Percentiles rank a stretch among this genome's conserved stretches.
phyloP scores from a whole-genome alignment of 2,329 filamentous ascomycete species.

The Phyllosticta citribraziliensis region DNA sequence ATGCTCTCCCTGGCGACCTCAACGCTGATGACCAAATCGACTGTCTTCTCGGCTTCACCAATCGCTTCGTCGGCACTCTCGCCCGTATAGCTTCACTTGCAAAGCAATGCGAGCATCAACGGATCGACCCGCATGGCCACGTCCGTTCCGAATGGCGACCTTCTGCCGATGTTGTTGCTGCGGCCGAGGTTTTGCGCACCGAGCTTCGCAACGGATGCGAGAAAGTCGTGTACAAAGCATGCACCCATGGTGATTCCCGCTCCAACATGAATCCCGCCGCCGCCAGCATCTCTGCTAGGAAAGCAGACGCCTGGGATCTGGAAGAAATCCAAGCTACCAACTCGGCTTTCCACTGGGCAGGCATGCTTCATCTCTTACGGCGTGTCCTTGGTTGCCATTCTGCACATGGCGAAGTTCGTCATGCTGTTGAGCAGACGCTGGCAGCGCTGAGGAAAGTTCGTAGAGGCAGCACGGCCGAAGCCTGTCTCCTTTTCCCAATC shows the following conservation, averaged over 20 bases:
- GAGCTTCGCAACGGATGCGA: constrained; percentile 50
- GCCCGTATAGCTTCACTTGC: constrained; percentile 64
- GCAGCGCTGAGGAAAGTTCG: constrained; percentile 52
- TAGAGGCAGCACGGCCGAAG: constrained; percentile 60
- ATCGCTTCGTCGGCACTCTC: constrained; percentile 58
- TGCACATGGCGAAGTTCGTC: constrained; percentile 50
- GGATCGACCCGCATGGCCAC: constrained; percentile 39
- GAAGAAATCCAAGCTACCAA: constrained; percentile 9
- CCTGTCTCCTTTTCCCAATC: constrained; percentile 67
- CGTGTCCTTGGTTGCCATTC: constrained; percentile 57
- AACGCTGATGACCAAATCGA: constrained; percentile 55
- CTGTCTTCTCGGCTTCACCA: constrained; percentile 72
- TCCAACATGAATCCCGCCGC: constrained; percentile 23
- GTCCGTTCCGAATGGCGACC: constrained; percentile 50
- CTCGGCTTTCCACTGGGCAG: constrained; percentile 22
- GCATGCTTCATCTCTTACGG: constrained; percentile 63
- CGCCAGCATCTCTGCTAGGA: constrained; percentile 18
- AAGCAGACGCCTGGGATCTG: constrained; percentile 44
- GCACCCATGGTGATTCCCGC: constrained; percentile 25
- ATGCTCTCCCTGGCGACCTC: constrained; percentile 43
- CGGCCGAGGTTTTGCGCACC: constrained; percentile 50
- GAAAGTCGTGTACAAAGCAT: constrained; percentile 32
- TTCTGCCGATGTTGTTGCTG: constrained; percentile 40
- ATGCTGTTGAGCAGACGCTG: constrained; percentile 54
- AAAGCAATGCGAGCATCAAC: constrained; percentile 55